Percentiles rank a stretch among this genome's conserved stretches.
These are phyloP conservation scores for Malassezia restricta DNA, from an alignment of 1,284 basidiomycete species.

Conservation along the genomic window DNA sequence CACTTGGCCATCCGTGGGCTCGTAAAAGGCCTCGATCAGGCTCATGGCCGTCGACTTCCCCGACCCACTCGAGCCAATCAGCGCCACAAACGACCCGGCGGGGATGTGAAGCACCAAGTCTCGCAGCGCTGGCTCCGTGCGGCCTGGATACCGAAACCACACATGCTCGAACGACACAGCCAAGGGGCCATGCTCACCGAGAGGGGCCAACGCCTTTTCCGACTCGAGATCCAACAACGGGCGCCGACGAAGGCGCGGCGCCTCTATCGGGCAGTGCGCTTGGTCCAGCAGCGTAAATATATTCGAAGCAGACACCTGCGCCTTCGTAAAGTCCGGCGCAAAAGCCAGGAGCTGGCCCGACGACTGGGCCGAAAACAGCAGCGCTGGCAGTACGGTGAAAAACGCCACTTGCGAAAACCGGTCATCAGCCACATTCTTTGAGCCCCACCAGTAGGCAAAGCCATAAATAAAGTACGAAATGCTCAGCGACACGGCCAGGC, in stretches of 20 bases:
- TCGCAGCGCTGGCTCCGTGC: conserved; percentile 19
- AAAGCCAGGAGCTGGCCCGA: conserved; percentile 36
- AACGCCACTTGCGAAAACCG: conserved; percentile 30
- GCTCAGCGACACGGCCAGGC: conserved; percentile 28
- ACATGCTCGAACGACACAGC: conserved; percentile 19
- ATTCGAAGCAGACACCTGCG: conserved; percentile 29
- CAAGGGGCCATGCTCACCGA: background rate
- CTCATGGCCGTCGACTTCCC: conserved; percentile 27
- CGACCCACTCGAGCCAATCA: conserved; percentile 16
- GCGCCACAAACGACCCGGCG: conserved; percentile 14
- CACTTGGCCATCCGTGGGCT: conserved; percentile 62
- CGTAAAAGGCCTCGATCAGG: conserved; percentile 47
- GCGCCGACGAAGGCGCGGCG: background rate
- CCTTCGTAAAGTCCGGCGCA: conserved; percentile 31
- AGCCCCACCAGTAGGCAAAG: conserved; percentile 40
- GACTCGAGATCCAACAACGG: background rate
- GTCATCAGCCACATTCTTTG: conserved; percentile 28
- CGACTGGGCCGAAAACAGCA: conserved; percentile 37
- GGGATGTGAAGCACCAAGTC: conserved; percentile 19
- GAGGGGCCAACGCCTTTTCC: background rate
- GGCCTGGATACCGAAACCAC: conserved; percentile 22
- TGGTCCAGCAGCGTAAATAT: conserved; percentile 29
- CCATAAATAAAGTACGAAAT: conserved; percentile 37
- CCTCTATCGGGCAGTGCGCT: background rate
- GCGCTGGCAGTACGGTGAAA: conserved; percentile 33